A percentile compares a stretch with the other conserved stretches of the same genome.
phyloP scores from a whole-genome alignment of 805 yeast species.

The Komagataella populi region DNA sequence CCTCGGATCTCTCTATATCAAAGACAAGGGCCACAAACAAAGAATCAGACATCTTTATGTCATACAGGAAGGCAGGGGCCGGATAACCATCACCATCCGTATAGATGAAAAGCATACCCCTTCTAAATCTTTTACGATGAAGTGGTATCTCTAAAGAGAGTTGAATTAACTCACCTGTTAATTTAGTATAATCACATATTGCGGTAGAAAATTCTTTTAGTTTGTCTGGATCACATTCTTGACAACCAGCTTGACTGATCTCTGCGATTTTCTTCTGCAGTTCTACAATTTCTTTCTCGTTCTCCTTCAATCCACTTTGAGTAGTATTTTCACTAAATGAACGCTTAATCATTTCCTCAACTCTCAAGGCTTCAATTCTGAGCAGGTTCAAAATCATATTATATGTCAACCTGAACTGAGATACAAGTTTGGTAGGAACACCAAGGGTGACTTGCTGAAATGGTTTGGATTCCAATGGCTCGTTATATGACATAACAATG shows the following conservation, averaged over 20 bases:
- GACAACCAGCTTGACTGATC: constrained; percentile 14
- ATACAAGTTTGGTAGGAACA: constrained; percentile 74
- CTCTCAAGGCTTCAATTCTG: constrained; percentile 86
- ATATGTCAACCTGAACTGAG: constrained; percentile 90
- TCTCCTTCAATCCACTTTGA: constrained; percentile 78
- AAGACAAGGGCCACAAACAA: constrained; percentile 28
- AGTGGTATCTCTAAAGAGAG: constrained; percentile 33
- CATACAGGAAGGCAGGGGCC: constrained; percentile 32
- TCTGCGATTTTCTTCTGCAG: constrained; percentile 22
- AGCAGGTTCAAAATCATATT: constrained; percentile 87
- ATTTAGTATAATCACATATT: constrained; percentile 28
- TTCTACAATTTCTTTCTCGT: constrained; percentile 48
- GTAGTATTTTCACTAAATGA: constrained; percentile 87
- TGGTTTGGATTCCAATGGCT: constrained; percentile 40
- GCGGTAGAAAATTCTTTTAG: constrained; percentile 30
- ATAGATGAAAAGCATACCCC: constrained; percentile 48
- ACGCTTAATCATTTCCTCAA: constrained; percentile 97
- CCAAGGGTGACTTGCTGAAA: constrained; percentile 81
- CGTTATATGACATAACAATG: constrained; percentile 73
- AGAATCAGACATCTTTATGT: constrained; percentile 18
- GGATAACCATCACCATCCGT: constrained; percentile 29
- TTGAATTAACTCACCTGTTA: constrained; percentile 30
- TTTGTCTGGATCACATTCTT: constrained; percentile 17
- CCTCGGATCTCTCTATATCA: constrained; percentile 21
- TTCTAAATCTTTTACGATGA: constrained; percentile 30